Base-by-base conservation (phyloP, 805 yeast species). In the Candida coquimbonensis region DNA sequence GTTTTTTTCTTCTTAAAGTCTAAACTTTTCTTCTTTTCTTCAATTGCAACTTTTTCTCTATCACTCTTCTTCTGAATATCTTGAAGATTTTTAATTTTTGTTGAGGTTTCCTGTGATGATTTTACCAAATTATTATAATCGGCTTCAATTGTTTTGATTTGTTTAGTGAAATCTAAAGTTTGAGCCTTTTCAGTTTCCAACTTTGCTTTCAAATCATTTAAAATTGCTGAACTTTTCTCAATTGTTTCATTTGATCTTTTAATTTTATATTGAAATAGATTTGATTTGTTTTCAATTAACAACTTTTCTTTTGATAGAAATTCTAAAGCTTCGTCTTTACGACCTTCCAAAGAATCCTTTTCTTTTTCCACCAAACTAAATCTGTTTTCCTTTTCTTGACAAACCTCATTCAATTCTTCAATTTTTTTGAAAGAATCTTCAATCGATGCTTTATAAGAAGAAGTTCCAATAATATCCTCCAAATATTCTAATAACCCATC, bases 381-480 rank as follows among this genome's bases (percentile, higher is more conserved):
- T 49, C 96, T 74, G 48, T 75, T 78, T 52, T 86, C 87, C 59
- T 89, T 90, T 57, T 87, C 96, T 34, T 78, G 66, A 59, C 96
- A 88, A 8, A 79, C 70, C 38, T 86, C 95, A 59, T 89, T 88
- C 50, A 88, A 63, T n/a, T 73, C 77, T 27, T 87, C 96, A 13
- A 87, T 77, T 51, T 78, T 71, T 2, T 66, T 60, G 40, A 77
- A 66, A 25, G 80, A 72, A 26, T 75, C 74, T 56, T 87, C 96
- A 48, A 93, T 90, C 36, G 79, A 66, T 25, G 73, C 70, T 62
- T 93, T 90, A 61, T 90, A 95, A 40, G 75, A 73, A 1, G 96
- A 73, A 0, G 99, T 95, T 5, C 99, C 99, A 45, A 95, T 93
- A 41, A 93, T 91, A 68, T 95, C 99, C 60, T 93, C 99, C 49